A percentile compares a stretch with the other conserved stretches of the same genome.
Conservation (phyloP, 305 asterid genomes). For the Ruellia speciosa region DNA sequence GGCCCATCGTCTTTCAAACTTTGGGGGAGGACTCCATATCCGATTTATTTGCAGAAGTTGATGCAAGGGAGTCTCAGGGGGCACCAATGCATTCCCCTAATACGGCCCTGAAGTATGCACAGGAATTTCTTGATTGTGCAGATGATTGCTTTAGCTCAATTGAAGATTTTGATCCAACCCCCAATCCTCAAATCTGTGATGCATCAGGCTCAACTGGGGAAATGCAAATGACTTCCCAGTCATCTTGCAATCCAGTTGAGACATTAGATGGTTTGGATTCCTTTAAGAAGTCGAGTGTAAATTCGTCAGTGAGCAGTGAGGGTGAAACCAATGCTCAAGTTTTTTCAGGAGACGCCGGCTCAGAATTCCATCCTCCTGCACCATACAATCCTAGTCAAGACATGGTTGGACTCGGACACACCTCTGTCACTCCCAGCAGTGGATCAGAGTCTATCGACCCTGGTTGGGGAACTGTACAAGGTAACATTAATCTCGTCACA, state of each 20-base stretch:
- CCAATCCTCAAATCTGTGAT: slow-evolving; percentile 50
- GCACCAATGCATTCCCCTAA: slow-evolving; percentile 63
- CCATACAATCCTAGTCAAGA: slow-evolving; percentile 29
- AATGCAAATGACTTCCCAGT: slow-evolving; percentile 28
- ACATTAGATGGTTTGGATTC: slow-evolving; percentile 38
- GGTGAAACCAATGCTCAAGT: slow-evolving; percentile 52
- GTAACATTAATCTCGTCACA: slow-evolving; percentile 52
- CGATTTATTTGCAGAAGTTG: slow-evolving; percentile 80
- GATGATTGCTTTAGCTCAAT: slow-evolving; percentile 82
- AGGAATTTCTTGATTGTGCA: slow-evolving; percentile 60
- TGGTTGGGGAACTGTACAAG: slow-evolving; percentile 48
- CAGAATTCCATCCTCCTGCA: slow-evolving; percentile 40
- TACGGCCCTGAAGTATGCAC: slow-evolving; percentile 55
- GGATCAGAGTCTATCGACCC: slow-evolving; percentile 35
- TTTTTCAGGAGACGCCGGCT: slow-evolving; percentile 34
- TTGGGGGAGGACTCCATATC: slow-evolving; percentile 61
- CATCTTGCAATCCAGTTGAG: slow-evolving; percentile 28
- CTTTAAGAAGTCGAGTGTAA: slow-evolving; percentile 36
- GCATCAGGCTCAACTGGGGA: slow-evolving; percentile 67
- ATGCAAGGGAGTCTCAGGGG: slow-evolving; percentile 80
- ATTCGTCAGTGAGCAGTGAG: slow-evolving; percentile 57
- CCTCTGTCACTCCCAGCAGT: slow-evolving; percentile 19
- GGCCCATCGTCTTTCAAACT: slow-evolving; percentile 58
- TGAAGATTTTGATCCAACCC: slow-evolving; percentile 61
- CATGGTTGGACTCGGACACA: slow-evolving; percentile 22